A percentile compares a stretch with the other conserved stretches of the same genome.
phyloP scores from a whole-genome alignment of 257 asterid genomes.

The Fraxinus excelsior region DNA sequence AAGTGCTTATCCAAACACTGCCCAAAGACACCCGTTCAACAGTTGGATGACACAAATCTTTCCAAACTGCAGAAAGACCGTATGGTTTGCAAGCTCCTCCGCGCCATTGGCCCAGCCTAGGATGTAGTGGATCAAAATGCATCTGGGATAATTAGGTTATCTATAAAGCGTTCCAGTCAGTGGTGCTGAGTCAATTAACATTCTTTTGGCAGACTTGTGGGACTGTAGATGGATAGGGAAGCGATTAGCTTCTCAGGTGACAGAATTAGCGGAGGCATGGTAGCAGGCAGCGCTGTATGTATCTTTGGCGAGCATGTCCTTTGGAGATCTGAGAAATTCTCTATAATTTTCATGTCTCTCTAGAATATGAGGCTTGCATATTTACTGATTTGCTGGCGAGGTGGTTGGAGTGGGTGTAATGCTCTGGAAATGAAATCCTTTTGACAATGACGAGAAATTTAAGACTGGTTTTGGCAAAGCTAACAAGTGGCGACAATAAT shows the following conservation, averaged over 20 bases:
- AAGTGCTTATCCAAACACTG: not conserved
- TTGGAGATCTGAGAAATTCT: not conserved
- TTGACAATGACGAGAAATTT: not conserved
- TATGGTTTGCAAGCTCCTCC: not conserved
- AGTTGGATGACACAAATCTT: not conserved
- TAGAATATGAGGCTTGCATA: not conserved
- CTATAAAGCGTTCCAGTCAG: not conserved
- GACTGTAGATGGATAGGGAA: not conserved
- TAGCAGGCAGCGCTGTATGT: not conserved
- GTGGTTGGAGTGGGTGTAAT: not conserved
- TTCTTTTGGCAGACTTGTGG: not conserved
- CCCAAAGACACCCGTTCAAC: not conserved
- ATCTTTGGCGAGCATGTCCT: not conserved
- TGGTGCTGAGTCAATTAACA: not conserved
- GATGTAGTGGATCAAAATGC: no score
- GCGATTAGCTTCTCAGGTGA: not conserved
- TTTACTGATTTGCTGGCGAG: not conserved
- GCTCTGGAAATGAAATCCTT: not conserved
- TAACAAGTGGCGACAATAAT: no score
- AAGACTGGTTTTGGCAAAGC: not conserved
- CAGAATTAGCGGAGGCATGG: not conserved
- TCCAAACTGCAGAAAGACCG: not conserved
- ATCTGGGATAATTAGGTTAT: not conserved
- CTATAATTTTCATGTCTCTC: not conserved
- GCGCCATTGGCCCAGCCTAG: not conserved